Base-by-base conservation (phyloP, 2,329 filamentous ascomycete species). In the Teratosphaeria destructans region DNA sequence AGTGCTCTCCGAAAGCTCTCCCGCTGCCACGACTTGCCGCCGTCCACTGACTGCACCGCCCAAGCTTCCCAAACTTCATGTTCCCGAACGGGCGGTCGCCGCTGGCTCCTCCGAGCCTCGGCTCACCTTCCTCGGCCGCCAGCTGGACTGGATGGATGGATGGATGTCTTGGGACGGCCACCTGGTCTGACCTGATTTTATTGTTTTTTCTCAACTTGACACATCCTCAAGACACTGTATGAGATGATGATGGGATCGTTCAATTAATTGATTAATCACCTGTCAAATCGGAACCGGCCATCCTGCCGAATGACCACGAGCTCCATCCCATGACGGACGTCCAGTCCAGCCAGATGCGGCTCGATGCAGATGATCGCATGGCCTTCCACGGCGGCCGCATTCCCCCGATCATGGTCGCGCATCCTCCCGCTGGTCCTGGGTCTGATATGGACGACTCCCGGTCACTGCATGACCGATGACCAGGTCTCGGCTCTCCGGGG, bases 381-480 rank as follows among this genome's bases (percentile, higher is more conserved):
- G 65, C 63, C 63, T 55, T 54, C 54, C 55, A 53, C 29, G 29
- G 59, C 58, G 65, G 64, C 65, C 62, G 58, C 57, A 16, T 55
- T 19, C 35, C 35, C 32, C 23, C 34, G 58, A 52, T 52, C 59
- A 73, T 75, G 73, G 69, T 68, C 65, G 37, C 62, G 68, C 59
- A 60, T 73, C 64, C 62, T 73, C 55, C 64, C 65, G 10, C 65
- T 71, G 58, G 57, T 74, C 29, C 63, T 70, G 35, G 56, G 63
- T 34, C 68, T 66, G 59, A 12, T 56, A 53, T 74, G 70, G 67
- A 65, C 67, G 65, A 71, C 70, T 3, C 57, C 63, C 62, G 76
- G 58, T 43, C 66, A 65, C 66, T 73, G 75, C 73, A 79, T 79
- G 77, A 73, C 75, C 60, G 73, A 74, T 76, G 74, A 77, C 57